A percentile compares a stretch with the other conserved stretches of the same genome.
These are phyloP conservation scores for Solanum rostratum DNA, from an alignment of 257 asterid genomes.

Conservation along the genomic window DNA sequence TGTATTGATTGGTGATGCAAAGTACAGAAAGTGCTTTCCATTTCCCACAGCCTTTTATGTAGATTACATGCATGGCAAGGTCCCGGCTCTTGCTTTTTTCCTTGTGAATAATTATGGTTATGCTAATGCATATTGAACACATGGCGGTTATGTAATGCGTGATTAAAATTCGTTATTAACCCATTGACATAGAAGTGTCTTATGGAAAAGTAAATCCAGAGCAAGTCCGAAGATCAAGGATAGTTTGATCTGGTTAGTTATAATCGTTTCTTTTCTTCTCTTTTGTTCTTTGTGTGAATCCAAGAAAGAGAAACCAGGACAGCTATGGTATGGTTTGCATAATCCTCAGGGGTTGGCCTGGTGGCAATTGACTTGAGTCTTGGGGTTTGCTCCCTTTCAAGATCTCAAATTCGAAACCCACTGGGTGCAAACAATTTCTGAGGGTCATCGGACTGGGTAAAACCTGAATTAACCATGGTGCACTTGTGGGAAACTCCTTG, in stretches of 20 bases:
- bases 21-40: neutral
- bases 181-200: neutral
- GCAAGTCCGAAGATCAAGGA: neutral
- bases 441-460: too few relatives aligned
- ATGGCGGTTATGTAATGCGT: neutral
- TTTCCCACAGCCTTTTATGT: neutral
- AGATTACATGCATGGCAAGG: neutral
- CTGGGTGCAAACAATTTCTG: too few relatives aligned
- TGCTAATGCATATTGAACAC: neutral
- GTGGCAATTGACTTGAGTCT: too few relatives aligned
- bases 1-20: neutral
- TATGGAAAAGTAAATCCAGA: neutral
- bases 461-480: too few relatives aligned
- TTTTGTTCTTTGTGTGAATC: neutral
- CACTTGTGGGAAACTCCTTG: too few relatives aligned
- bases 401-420: too few relatives aligned
- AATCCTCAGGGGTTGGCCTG: too few relatives aligned
- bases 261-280: neutral
- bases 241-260: neutral
- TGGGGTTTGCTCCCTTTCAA: too few relatives aligned
- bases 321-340: neutral
- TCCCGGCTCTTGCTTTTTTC: neutral
- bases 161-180: neutral
- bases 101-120: neutral
- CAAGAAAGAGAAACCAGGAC: neutral